Percentiles rank a stretch among this genome's conserved stretches.
Evolutionary conservation across 2,329 filamentous ascomycete species (phyloP).

Genomic region (Teratosphaeria pseudoeucalypti): DNA sequence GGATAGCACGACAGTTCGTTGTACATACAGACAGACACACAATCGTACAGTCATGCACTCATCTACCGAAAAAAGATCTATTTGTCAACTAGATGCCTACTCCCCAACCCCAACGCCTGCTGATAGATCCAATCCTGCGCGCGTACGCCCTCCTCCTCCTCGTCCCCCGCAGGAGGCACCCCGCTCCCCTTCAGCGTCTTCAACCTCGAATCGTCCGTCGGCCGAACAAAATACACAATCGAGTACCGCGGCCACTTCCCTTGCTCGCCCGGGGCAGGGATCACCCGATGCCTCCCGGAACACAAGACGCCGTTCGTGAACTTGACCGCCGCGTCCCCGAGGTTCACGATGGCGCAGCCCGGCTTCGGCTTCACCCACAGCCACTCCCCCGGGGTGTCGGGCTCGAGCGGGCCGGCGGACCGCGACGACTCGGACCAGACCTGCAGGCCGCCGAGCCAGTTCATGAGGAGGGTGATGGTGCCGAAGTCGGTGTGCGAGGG

Average conservation of each 20-base stretch:
- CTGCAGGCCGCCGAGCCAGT: conserved; percentile 46
- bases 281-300: conserved; percentile 40
- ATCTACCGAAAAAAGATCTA: not conserved
- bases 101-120: conserved; percentile 27
- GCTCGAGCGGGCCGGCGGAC: conserved; percentile 19
- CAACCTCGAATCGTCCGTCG: conserved; percentile 38
- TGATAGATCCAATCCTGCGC: conserved; percentile 34
- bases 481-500: conserved; percentile 46
- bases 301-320: conserved; percentile 35
- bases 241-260: conserved; percentile 38
- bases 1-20: not conserved
- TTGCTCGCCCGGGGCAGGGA: conserved; percentile 40
- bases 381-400: conserved; percentile 31
- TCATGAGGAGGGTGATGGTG: conserved; percentile 45
- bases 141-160: conserved; percentile 26
- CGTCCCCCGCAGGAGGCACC: conserved; percentile 18
- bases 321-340: conserved; percentile 39
- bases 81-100: conserved; percentile 3
- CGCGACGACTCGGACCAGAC: conserved; percentile 30
- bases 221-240: conserved; percentile 46
- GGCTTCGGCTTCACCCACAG: conserved; percentile 44
- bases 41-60: not conserved
- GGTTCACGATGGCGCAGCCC: conserved; percentile 38
- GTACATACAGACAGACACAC: not conserved
- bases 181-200: conserved; percentile 27